Evolutionary conservation across 2,329 filamentous ascomycete genomes (phyloP).

Genomic region (Phaeosphaeria sp.): DNA sequence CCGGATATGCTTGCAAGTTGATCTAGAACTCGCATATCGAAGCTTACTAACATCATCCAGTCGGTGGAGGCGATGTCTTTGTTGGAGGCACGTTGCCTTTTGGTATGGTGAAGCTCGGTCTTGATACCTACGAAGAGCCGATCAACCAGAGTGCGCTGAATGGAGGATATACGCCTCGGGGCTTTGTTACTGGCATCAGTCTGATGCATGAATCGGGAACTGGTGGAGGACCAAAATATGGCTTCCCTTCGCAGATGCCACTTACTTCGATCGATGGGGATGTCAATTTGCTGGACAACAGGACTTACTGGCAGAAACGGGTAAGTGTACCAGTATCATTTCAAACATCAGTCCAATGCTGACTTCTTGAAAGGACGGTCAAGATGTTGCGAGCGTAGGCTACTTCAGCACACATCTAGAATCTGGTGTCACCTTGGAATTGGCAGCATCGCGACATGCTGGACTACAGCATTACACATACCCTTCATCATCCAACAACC

Average conservation of each 20-base stretch:
- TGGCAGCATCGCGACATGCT: slow-evolving; percentile 47
- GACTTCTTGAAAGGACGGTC: slow-evolving; percentile 23
- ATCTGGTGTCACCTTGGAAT: slow-evolving; percentile 45
- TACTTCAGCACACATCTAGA: slow-evolving; percentile 46
- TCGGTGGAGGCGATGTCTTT: slow-evolving; percentile 51
- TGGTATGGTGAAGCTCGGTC: slow-evolving; percentile 50
- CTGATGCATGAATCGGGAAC: slow-evolving; percentile 50
- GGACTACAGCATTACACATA: slow-evolving; percentile 48
- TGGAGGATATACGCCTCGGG: slow-evolving; percentile 51
- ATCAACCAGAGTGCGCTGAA: slow-evolving; percentile 47
- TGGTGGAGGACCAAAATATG: slow-evolving; percentile 50
- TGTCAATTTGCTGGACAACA: slow-evolving; percentile 54
- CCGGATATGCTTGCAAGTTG: slow-evolving; percentile 46
- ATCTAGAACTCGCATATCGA: not conserved
- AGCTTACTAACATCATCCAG: slow-evolving; percentile 21
- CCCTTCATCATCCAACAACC: slow-evolving; percentile 46
- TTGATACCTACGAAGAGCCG: slow-evolving; percentile 48
- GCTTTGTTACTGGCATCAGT: slow-evolving; percentile 49
- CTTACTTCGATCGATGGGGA: slow-evolving; percentile 46
- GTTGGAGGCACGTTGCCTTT: slow-evolving; percentile 49
- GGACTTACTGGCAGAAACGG: slow-evolving; percentile 50
- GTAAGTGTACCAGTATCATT: slow-evolving; percentile 16
- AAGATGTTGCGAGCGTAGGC: slow-evolving; percentile 45
- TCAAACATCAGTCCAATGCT: not conserved
- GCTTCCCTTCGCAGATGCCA: slow-evolving; percentile 51